Base-by-base conservation (phyloP, 1,139 yeast species). In the Kodamaea arcana region DNA sequence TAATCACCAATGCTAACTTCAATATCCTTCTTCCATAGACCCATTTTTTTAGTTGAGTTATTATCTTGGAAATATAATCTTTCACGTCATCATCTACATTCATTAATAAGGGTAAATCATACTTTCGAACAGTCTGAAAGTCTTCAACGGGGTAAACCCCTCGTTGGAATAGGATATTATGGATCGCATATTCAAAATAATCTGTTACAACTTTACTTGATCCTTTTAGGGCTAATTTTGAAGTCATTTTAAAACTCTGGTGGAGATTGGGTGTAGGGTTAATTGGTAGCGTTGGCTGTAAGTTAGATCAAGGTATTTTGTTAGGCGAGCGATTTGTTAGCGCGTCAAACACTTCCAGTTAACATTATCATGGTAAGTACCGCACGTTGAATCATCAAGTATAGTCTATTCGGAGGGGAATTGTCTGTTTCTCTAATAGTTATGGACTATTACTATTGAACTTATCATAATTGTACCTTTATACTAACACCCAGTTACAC, bases 131-230 rank as follows among this genome's bases (percentile, higher is more conserved):
- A 1, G 83, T 72, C 41, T 75, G 76, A 58, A 90, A 90, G 54
- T 87, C 96, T 47, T 86, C 95, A 2, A 86, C 72, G 0, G 96
- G 96, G 51, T 90, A 90, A 26, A 90, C 82, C 0, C 95, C 95
- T 36, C 97, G 65, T 55, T 90, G 97, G 57, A 83, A 90, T 5
- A 90, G 70, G 23, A 90, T 85, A 40, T 82, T 78, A 55, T 85
- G 83, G 42, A 86, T 78, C 39, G 90, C 78, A 53, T 78, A 86
- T 50, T 84, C 83, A 52, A 88, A 88, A 61, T 85, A 88, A 59
- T 88, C 95, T 2, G 92, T 77, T 1, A 87, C 87, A 1, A 76
- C 69, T 44, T 81, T 78, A 24, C 92, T 78, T 0, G 94, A 83
- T 4, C 95, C 95, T 48, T 80, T 80, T 31, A 86, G 64, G 1